A percentile compares a stretch with the other conserved stretches of the same genome.
Evolutionary conservation across 2,329 filamentous ascomycete species (phyloP).

Genomic region (Dendryphion nanum): DNA sequence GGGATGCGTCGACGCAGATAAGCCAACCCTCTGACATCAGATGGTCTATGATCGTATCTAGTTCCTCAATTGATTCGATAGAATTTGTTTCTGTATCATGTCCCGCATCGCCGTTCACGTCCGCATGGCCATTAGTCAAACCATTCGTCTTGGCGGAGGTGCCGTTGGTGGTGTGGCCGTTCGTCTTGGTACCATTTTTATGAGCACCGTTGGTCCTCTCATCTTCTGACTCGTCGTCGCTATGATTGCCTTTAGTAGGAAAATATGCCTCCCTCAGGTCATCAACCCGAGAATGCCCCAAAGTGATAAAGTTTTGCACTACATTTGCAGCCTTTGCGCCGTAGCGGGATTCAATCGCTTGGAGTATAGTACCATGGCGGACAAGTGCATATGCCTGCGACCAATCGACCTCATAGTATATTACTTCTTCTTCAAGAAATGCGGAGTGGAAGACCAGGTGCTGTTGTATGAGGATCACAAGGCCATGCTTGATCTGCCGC

Average conservation of each 20-base stretch:
- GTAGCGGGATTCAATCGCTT: conserved; percentile 70
- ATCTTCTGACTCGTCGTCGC: conserved; percentile 34
- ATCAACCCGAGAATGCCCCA: conserved; percentile 73
- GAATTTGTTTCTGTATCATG: conserved; percentile 18
- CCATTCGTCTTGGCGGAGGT: neutral
- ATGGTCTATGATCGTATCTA: conserved; percentile 45
- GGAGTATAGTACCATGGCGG: conserved; percentile 76
- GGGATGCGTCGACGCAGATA: conserved; percentile 55
- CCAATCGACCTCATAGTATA: conserved; percentile 82
- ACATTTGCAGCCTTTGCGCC: conserved; percentile 73
- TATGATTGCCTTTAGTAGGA: conserved; percentile 28
- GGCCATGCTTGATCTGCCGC: conserved; percentile 75
- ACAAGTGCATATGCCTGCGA: conserved; percentile 78
- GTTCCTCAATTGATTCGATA: conserved; percentile 39
- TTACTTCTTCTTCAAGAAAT: conserved; percentile 60
- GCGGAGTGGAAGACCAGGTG: conserved; percentile 77
- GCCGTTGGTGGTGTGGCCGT: conserved; percentile 1
- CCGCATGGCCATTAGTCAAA: neutral
- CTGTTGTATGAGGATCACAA: conserved; percentile 84
- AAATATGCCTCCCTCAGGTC: conserved; percentile 67
- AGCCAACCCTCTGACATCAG: conserved; percentile 66
- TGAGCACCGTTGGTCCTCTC: conserved; percentile 13
- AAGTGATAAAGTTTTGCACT: conserved; percentile 69
- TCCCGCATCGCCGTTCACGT: neutral
- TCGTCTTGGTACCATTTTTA: neutral